Percentiles rank a stretch among this genome's conserved stretches.
Conservation (phyloP, 2,329 filamentous ascomycete genomes). For the Zalaria obscura region DNA sequence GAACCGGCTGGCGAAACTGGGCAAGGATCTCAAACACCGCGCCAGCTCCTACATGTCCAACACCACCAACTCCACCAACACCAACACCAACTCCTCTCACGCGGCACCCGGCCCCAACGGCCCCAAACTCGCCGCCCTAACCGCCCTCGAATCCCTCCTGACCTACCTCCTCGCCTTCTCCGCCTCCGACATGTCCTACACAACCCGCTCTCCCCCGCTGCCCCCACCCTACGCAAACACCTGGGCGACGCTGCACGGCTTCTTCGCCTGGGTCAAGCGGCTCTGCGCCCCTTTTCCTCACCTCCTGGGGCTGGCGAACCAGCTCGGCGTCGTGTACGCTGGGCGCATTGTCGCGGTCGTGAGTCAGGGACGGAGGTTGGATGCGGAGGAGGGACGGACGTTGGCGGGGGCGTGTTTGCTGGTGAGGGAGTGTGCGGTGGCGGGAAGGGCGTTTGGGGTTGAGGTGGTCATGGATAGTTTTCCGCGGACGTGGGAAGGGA, state of each 20-base stretch:
- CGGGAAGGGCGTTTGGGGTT: conserved; percentile 10
- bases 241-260: conserved; percentile 15
- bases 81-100: conserved; percentile 4
- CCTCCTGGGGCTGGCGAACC: conserved; percentile 26
- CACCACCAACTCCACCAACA: conserved; percentile 7
- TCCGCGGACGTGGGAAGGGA: conserved; percentile 22
- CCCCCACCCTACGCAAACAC: conserved; percentile 7
- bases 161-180: conserved; percentile 21
- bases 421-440: no score
- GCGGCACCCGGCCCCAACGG: conserved; percentile 11
- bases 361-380: conserved; percentile 3
- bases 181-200: conserved; percentile 13
- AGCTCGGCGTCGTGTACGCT: conserved; percentile 25
- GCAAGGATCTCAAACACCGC: conserved; percentile 32
- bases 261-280: conserved; percentile 14
- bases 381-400: neutral
- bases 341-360: conserved; percentile 19
- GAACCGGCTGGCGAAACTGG: conserved; percentile 25
- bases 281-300: conserved; percentile 13
- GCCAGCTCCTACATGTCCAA: conserved; percentile 10
- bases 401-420: no score
- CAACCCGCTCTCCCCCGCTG: conserved; percentile 12
- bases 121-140: conserved; percentile 24
- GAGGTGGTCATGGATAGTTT: conserved; percentile 22
- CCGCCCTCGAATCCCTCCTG: conserved; percentile 30